Evolutionary conservation across 202 grass and related monocot species (phyloP).

Genomic region (Eragrostis tef): DNA sequence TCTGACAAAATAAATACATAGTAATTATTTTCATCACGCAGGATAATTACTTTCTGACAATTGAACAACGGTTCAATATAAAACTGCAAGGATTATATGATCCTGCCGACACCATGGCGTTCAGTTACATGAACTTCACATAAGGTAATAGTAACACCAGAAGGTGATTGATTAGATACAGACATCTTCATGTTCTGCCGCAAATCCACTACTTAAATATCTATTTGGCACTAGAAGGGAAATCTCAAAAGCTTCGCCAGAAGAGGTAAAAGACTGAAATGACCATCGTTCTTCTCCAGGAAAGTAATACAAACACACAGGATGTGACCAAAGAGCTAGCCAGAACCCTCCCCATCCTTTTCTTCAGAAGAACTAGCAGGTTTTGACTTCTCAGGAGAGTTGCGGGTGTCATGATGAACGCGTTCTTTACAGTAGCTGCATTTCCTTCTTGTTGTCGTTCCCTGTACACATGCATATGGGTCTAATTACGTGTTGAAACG

Average conservation of each 20-base stretch:
- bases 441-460: constrained; percentile 2
- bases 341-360: not conserved
- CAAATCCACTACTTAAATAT: not conserved
- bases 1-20: too few relatives aligned
- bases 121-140: too few relatives aligned
- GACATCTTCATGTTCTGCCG: not conserved
- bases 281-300: not conserved
- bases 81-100: too few relatives aligned
- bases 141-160: too few relatives aligned
- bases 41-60: too few relatives aligned
- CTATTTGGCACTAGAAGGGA: not conserved
- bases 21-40: too few relatives aligned
- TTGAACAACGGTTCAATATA: too few relatives aligned
- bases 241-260: not conserved
- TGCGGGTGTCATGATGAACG: constrained; percentile 8
- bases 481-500: not conserved
- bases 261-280: not conserved
- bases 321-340: not conserved
- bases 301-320: not conserved
- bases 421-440: not conserved
- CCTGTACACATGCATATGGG: not conserved
- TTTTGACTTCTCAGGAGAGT: constrained; percentile 17
- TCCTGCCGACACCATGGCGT: too few relatives aligned
- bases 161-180: not conserved
- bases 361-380: constrained; percentile 5